Conservation (phyloP, 2,329 filamentous ascomycete species). For the Akanthomyces lecanii region DNA sequence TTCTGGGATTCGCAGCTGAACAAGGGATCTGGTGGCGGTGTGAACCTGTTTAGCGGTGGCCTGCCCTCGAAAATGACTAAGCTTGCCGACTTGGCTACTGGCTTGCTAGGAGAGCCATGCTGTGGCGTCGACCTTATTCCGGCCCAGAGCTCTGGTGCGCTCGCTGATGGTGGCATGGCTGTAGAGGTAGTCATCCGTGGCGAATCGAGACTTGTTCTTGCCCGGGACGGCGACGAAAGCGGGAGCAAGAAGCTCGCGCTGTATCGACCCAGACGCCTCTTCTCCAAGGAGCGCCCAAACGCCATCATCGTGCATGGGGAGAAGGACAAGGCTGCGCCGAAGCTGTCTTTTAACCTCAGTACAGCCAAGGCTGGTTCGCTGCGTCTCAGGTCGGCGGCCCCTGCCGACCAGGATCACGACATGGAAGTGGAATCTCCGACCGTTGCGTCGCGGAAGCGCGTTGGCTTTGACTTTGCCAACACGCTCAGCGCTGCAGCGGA, state of each 20-base stretch:
- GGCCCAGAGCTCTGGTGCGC: conserved; percentile 24
- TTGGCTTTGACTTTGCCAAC: conserved; percentile 48
- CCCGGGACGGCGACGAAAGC: conserved; percentile 50
- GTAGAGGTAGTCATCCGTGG: conserved; percentile 53
- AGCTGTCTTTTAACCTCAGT: conserved; percentile 49
- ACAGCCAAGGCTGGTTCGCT: conserved; percentile 38
- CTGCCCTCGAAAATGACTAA: conserved; percentile 54
- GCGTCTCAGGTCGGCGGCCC: conserved; percentile 28
- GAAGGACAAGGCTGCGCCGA: conserved; percentile 30
- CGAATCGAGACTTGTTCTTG: conserved; percentile 51
- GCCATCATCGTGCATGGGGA: conserved; percentile 55
- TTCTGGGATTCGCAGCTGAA: conserved; percentile 59
- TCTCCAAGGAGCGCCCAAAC: conserved; percentile 40
- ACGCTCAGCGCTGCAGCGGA: conserved; percentile 52
- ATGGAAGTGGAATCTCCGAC: conserved; percentile 22
- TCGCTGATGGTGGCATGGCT: conserved; percentile 39
- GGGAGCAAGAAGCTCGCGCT: conserved; percentile 41
- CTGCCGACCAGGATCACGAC: conserved; percentile 24
- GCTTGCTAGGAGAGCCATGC: conserved; percentile 54
- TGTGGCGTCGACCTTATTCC: conserved; percentile 46
- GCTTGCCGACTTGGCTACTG: conserved; percentile 48
- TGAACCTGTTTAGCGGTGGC: conserved; percentile 52
- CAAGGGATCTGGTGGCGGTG: conserved; percentile 45
- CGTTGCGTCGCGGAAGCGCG: conserved; percentile 29
- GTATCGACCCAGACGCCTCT: conserved; percentile 32